These are phyloP conservation scores for Danielozyma ontarioensis DNA, from an alignment of 805 yeast genomes.

Conservation along the genomic window DNA sequence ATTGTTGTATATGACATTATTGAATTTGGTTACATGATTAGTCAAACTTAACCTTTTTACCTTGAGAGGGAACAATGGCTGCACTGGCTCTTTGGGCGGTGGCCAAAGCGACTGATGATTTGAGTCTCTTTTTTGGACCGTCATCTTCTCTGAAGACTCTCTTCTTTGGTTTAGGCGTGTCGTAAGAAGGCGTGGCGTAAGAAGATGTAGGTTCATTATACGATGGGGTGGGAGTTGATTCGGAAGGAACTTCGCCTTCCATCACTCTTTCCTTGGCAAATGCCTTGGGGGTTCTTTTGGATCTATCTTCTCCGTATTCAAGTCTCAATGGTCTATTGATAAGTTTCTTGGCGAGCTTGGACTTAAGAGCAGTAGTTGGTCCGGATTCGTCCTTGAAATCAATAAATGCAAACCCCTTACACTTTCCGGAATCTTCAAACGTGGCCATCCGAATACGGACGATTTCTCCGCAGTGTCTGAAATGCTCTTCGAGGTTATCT, in stretches of 20 bases:
- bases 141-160: slow-evolving; percentile 9
- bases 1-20: too few relatives aligned
- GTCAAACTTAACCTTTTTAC: slow-evolving; percentile 77
- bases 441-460: slow-evolving; percentile 89
- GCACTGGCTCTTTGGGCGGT: slow-evolving; percentile 84
- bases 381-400: slow-evolving; percentile 80
- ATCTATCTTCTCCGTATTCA: slow-evolving; percentile 94
- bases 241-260: slow-evolving; percentile 9
- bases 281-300: slow-evolving; percentile 57
- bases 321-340: slow-evolving; percentile 74
- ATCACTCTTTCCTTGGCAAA: slow-evolving; percentile 10
- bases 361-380: slow-evolving; percentile 77
- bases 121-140: slow-evolving; percentile 45
- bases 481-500: slow-evolving; percentile 71
- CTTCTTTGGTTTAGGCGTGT: slow-evolving; percentile 9
- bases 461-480: slow-evolving; percentile 89
- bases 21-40: too few relatives aligned
- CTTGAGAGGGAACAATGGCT: slow-evolving; percentile 84
- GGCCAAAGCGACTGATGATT: slow-evolving; percentile 83
- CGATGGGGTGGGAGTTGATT: slow-evolving; percentile 6
- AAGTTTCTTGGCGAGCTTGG: slow-evolving; percentile 58
- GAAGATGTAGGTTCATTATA: too few relatives aligned
- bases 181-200: not conserved
- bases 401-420: slow-evolving; percentile 93
- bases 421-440: slow-evolving; percentile 93